Conservation (phyloP, 2,329 filamentous ascomycete genomes). For the Pseudocercospora pini-densiflorae region DNA sequence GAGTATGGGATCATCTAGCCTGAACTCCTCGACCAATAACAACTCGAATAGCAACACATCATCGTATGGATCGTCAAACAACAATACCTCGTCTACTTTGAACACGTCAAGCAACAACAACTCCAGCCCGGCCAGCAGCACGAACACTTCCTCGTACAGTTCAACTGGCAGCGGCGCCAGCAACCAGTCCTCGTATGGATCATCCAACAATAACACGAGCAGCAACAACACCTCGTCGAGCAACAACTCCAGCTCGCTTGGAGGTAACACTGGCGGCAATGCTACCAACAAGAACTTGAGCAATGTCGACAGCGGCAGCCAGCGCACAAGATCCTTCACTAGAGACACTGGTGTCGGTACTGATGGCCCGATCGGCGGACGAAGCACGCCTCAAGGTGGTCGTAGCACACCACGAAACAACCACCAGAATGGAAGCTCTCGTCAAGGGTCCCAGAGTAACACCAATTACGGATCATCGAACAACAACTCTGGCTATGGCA, state of each 20-base stretch:
- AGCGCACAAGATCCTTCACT: constrained; percentile 17
- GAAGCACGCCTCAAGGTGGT: constrained; percentile 1
- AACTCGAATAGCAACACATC: constrained; percentile 7
- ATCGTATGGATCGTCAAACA: constrained; percentile 14
- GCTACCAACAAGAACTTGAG: background rate
- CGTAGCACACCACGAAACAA: constrained; percentile 1
- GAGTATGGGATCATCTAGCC: background rate
- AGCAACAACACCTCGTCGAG: background rate
- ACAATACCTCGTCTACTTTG: constrained; percentile 14
- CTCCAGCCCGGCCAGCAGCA: background rate
- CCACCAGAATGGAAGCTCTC: constrained; percentile 12
- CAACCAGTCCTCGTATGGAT: background rate
- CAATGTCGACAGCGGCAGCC: constrained; percentile 10
- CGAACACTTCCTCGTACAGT: constrained; percentile 14
- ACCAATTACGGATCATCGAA: background rate
- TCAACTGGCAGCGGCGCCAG: background rate
- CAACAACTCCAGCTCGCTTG: constrained; percentile 1
- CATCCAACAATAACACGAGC: constrained; percentile 7
- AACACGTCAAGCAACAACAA: constrained; percentile 15
- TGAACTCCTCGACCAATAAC: background rate
- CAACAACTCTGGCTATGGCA: constrained; percentile 10
- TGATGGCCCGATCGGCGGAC: constrained; percentile 8
- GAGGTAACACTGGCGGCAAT: background rate
- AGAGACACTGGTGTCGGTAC: constrained; percentile 19
- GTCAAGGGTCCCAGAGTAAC: constrained; percentile 2